phyloP scores from a whole-genome alignment of 2,329 filamentous ascomycete genomes.

The Fusarium chlamydosporum region DNA sequence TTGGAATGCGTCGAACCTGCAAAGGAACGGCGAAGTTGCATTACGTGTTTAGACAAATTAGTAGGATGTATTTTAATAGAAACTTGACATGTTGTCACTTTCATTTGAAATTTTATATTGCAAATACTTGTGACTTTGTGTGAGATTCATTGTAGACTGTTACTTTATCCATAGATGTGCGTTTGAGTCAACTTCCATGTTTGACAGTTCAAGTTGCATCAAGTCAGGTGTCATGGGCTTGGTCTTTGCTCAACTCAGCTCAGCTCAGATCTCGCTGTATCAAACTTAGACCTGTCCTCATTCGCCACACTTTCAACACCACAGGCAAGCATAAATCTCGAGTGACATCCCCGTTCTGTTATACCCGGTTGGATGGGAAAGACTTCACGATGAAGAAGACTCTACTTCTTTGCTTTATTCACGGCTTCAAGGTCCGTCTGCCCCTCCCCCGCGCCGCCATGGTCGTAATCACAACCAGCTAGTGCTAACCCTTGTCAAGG shows the following conservation, averaged over 20 bases:
- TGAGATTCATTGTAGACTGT: not conserved
- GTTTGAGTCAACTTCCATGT: not conserved
- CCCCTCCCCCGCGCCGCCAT: constrained; percentile 24
- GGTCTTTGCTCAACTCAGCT: constrained; percentile 13
- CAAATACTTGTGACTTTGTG: not conserved
- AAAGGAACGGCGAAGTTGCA: constrained; percentile 40
- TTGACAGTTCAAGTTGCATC: constrained; percentile 2
- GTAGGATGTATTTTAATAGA: constrained; percentile 62
- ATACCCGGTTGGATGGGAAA: constrained; percentile 22
- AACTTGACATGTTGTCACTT: constrained; percentile 48
- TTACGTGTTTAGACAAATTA: constrained; percentile 53
- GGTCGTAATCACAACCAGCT: not conserved
- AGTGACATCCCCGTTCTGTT: not conserved
- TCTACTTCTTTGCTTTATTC: constrained; percentile 84
- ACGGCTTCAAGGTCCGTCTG: constrained; percentile 81
- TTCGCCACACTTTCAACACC: constrained; percentile 24
- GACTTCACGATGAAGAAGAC: constrained; percentile 73
- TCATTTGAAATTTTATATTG: not conserved
- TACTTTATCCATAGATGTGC: not conserved
- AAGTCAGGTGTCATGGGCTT: constrained; percentile 31
- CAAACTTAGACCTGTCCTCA: constrained; percentile 21
- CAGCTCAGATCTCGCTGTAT: constrained; percentile 4
- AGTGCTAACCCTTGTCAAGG: constrained; percentile 61
- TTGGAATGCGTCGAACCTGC: constrained; percentile 40
- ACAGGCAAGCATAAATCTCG: constrained; percentile 6